Conservation (phyloP, 2,329 filamentous ascomycete species). For the Nothopassalora personata region DNA sequence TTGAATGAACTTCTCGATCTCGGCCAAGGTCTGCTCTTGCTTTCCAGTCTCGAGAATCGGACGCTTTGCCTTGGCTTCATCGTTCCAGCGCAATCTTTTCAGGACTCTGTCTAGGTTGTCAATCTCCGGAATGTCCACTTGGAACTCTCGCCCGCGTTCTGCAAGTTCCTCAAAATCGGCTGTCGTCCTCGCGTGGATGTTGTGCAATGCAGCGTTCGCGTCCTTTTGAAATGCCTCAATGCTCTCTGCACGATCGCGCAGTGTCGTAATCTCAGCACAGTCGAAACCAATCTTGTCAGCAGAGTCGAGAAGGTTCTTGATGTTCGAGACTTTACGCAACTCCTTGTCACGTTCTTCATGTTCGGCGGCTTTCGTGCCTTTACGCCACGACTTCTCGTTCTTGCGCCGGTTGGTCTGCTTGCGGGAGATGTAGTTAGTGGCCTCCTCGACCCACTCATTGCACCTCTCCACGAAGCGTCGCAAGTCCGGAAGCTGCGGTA, state of each 20-base stretch:
- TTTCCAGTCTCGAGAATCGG: constrained; percentile 26
- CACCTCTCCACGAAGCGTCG: constrained; percentile 90
- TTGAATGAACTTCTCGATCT: constrained; percentile 73
- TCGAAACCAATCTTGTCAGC: constrained; percentile 89
- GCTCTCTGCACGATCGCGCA: constrained; percentile 77
- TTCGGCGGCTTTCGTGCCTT: constrained; percentile 65
- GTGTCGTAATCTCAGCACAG: constrained; percentile 78
- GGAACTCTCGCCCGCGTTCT: constrained; percentile 83
- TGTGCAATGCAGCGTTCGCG: constrained; percentile 64
- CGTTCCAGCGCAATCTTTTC: constrained; percentile 83
- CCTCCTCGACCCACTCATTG: constrained; percentile 97
- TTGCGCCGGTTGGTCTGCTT: constrained; percentile 97
- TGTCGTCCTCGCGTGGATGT: constrained; percentile 57
- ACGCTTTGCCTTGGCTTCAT: constrained; percentile 60
- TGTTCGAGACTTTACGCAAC: constrained; percentile 80
- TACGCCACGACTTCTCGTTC: constrained; percentile 81
- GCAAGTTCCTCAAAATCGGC: constrained; percentile 82
- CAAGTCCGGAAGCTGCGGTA: constrained; percentile 75
- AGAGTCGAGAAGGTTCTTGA: constrained; percentile 74
- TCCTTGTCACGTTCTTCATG: constrained; percentile 79
- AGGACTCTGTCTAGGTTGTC: constrained; percentile 74
- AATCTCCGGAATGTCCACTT: constrained; percentile 84
- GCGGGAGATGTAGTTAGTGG: constrained; percentile 89
- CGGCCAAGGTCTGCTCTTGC: constrained; percentile 65
- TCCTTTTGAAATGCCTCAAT: constrained; percentile 80